phyloP scores from a whole-genome alignment of 2,329 filamentous ascomycete genomes.

The Mycosphaerella arachidis region DNA sequence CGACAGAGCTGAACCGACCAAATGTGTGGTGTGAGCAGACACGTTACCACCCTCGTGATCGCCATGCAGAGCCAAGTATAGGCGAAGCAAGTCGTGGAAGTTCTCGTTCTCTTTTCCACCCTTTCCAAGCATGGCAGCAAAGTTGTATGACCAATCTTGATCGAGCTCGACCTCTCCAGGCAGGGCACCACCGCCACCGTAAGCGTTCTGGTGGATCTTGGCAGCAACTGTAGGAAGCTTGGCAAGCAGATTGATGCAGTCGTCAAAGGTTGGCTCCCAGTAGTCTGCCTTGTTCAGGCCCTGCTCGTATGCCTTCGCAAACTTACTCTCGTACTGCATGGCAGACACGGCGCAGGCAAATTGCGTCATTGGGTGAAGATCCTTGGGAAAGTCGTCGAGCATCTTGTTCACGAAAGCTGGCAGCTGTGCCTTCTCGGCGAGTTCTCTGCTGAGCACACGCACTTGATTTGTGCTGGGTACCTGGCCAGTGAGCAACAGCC shows the following conservation, averaged over 20 bases:
- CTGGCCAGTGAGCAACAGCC: conserved; percentile 90
- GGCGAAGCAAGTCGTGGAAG: conserved; percentile 89
- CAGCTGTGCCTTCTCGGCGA: conserved; percentile 79
- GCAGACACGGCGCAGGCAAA: conserved; percentile 92
- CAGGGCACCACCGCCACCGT: conserved; percentile 68
- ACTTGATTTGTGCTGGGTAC: conserved; percentile 80
- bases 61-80: conserved; percentile 94
- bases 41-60: conserved; percentile 99
- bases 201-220: conserved; percentile 93
- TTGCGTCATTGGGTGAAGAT: conserved; percentile 97
- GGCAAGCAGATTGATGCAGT: conserved; percentile 85
- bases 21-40: conserved; percentile 88
- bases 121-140: conserved; percentile 92
- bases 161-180: conserved; percentile 71
- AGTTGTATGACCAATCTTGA: conserved; percentile 99
- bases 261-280: conserved; percentile 98
- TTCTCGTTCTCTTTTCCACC: conserved; percentile 80
- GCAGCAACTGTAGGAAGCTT: conserved; percentile 96
- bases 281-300: conserved; percentile 94
- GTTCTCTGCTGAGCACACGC: conserved; percentile 74
- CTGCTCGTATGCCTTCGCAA: conserved; percentile 86
- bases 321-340: conserved; percentile 91
- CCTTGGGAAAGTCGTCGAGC: conserved; percentile 81
- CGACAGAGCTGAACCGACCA: conserved; percentile 89
- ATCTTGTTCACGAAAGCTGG: conserved; percentile 80